Conservation (phyloP, 441 rosid species). For the Corymbia citriodora region DNA sequence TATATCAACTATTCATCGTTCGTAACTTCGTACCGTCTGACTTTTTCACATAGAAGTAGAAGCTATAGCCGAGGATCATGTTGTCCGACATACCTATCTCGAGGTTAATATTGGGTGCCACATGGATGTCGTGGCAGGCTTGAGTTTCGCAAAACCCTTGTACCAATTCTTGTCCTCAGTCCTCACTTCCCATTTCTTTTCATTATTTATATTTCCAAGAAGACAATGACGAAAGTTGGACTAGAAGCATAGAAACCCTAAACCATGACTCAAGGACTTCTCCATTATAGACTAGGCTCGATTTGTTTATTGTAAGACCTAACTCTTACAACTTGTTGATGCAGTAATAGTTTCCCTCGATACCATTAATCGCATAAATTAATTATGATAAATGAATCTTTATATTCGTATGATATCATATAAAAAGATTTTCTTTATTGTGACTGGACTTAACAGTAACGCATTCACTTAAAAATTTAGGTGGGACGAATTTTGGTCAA, state of each 20-base stretch:
- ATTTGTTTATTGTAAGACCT: not conserved
- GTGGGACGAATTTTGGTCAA: not conserved
- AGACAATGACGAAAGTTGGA: not conserved
- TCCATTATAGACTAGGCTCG: not conserved
- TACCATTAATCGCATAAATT: not conserved
- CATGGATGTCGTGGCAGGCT: not conserved
- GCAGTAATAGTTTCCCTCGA: not conserved
- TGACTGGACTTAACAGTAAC: not conserved
- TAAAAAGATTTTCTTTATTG: not conserved
- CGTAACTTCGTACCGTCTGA: not conserved
- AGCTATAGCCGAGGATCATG: not conserved
- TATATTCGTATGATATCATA: not conserved
- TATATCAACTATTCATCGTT: not conserved
- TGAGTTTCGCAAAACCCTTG: not conserved
- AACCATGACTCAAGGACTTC: not conserved
- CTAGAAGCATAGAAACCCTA: not conserved
- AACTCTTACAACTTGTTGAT: not conserved
- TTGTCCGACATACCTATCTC: not conserved
- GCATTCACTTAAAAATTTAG: not conserved
- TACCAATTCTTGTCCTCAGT: not conserved
- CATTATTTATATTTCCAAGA: not conserved
- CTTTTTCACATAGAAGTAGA: not conserved
- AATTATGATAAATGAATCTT: not conserved
- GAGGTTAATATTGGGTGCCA: not conserved
- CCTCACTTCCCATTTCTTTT: not conserved